These are phyloP conservation scores for Daldinia vernicosa DNA, from an alignment of 495 filamentous ascomycete species.

Conservation along the genomic window DNA sequence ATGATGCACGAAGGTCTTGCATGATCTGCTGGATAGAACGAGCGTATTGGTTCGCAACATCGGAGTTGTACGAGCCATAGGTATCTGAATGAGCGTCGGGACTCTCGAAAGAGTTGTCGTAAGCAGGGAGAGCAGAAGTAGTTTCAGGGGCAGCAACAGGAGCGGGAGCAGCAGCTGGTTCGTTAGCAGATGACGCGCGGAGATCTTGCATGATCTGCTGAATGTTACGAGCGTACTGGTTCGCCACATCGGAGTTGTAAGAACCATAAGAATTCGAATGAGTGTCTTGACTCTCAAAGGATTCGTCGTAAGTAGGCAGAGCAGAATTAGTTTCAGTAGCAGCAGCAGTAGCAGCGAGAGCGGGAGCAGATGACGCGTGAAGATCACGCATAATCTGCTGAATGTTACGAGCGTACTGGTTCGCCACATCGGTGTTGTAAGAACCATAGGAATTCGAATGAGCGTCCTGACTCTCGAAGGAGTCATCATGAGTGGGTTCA, in stretches of 20 bases:
- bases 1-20: neutral
- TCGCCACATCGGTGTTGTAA: neutral
- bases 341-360: neutral
- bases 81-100: neutral
- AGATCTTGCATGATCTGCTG: neutral
- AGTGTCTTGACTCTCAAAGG: neutral
- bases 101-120: neutral
- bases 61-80: neutral
- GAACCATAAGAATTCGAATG: neutral
- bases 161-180: neutral
- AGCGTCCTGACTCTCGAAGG: neutral
- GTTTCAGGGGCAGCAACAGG: no score
- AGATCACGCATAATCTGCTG: neutral
- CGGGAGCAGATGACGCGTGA: neutral
- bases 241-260: neutral
- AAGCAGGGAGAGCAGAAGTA: neutral
- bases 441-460: neutral
- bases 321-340: neutral
- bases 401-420: neutral
- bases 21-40: neutral
- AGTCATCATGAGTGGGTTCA: neutral
- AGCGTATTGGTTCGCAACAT: neutral
- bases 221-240: neutral
- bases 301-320: neutral
- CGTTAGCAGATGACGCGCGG: neutral